phyloP scores from a whole-genome alignment of 1,284 basidiomycete genomes.

The Anthracocystis setariae region DNA sequence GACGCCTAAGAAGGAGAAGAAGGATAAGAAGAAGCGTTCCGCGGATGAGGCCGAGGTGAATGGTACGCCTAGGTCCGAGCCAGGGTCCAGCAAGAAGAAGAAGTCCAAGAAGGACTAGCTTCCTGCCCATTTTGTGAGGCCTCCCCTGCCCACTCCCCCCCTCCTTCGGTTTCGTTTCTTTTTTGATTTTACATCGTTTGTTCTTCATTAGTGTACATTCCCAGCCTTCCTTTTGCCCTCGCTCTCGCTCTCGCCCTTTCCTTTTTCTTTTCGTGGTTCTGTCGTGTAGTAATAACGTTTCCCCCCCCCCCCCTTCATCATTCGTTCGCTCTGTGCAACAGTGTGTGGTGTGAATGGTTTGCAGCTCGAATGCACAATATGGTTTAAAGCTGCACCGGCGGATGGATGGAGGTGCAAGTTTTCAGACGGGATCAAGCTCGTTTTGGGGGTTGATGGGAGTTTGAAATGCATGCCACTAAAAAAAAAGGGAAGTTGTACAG shows the following conservation, averaged over 20 bases:
- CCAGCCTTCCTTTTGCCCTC: not conserved
- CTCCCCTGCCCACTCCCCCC: no score
- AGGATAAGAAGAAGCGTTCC: constrained; percentile 61
- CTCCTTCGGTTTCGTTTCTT: not conserved
- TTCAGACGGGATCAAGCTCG: not conserved
- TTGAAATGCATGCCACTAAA: no score
- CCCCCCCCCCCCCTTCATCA: not conserved
- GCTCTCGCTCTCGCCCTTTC: constrained; percentile 2
- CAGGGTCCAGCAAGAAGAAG: constrained; percentile 58
- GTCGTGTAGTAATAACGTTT: constrained; percentile 34
- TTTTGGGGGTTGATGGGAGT: no score
- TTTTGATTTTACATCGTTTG: constrained; percentile 2
- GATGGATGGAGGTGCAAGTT: no score
- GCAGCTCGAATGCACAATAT: no score
- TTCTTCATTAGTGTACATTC: constrained; percentile 4
- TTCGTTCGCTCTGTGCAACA: no score
- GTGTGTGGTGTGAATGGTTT: no score
- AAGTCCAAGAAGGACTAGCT: constrained; percentile 53
- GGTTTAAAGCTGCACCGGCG: no score
- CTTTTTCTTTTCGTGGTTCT: constrained; percentile 2
- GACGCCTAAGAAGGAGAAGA: constrained; percentile 58
- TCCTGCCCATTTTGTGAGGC: not conserved
- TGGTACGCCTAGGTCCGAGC: constrained; percentile 47
- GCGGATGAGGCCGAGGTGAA: constrained; percentile 51
- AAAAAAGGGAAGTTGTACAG: no score